These are phyloP conservation scores for Podaxis pistillaris DNA, from an alignment of 768 basidiomycete genomes.

Conservation along the genomic window DNA sequence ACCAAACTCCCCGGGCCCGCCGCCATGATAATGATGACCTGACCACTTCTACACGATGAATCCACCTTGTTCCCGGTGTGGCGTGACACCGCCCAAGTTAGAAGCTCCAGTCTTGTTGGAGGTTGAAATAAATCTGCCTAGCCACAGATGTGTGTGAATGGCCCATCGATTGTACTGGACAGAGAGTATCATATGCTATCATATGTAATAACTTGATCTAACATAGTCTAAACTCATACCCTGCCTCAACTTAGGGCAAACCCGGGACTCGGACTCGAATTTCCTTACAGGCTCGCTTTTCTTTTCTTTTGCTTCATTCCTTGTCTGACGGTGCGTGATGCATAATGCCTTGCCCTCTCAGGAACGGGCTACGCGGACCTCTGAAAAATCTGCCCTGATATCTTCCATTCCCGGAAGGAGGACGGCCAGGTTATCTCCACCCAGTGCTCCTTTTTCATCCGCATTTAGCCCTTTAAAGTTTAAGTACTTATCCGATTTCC, in stretches of 20 bases:
- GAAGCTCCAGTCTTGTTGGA: neutral
- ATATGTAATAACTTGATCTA: neutral
- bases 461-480: conserved; percentile 3
- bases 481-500: neutral
- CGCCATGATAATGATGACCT: neutral
- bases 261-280: conserved; percentile 6
- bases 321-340: neutral
- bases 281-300: conserved; percentile 2
- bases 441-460: neutral
- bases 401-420: conserved; percentile 9
- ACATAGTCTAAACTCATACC: conserved; percentile 4
- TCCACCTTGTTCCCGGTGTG: neutral
- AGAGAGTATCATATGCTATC: neutral
- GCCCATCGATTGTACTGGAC: neutral
- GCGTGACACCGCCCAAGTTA: conserved; percentile 1
- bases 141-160: neutral
- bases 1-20: neutral
- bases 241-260: neutral
- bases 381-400: neutral
- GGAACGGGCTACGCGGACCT: conserved; percentile 1
- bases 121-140: neutral
- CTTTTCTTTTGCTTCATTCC: conserved; percentile 7
- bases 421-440: neutral
- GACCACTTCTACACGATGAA: neutral
- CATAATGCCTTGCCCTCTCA: neutral